phyloP scores from a whole-genome alignment of 73 alveolate species.

The Paramecium octaurelia region DNA sequence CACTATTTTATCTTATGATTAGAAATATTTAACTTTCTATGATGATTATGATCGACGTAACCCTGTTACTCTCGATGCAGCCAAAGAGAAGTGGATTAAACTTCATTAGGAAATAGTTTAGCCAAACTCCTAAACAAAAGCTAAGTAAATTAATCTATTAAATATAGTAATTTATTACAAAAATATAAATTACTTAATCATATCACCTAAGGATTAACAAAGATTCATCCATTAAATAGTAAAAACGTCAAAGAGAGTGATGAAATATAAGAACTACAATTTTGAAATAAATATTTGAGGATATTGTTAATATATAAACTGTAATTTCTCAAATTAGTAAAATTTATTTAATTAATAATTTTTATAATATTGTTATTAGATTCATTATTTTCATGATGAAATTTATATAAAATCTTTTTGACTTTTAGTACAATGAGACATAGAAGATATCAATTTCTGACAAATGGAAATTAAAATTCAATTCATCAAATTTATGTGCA shows the following conservation, averaged over 20 bases:
- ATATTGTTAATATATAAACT: too few species aligned
- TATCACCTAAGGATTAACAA: background rate
- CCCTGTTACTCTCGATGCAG: constrained; percentile 50
- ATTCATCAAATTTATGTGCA: too few species aligned
- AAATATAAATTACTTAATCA: background rate
- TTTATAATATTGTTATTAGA: too few species aligned
- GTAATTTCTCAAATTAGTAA: too few species aligned
- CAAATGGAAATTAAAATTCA: too few species aligned
- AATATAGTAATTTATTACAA: background rate
- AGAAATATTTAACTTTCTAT: background rate
- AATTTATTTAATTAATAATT: too few species aligned
- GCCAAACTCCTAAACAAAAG: background rate
- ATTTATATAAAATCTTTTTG: too few species aligned
- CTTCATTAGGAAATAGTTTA: background rate
- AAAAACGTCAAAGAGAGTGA: background rate
- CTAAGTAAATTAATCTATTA: background rate
- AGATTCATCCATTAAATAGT: background rate
- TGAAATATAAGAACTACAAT: background rate
- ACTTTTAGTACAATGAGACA: too few species aligned
- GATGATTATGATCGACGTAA: constrained; percentile 42
- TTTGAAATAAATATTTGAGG: background rate
- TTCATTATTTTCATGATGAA: too few species aligned
- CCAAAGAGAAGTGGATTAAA: constrained; percentile 55
- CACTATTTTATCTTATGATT: background rate
- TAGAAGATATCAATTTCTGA: too few species aligned